phyloP scores from a whole-genome alignment of 768 basidiomycete species.

The Coprinopsis strossmayeri region DNA sequence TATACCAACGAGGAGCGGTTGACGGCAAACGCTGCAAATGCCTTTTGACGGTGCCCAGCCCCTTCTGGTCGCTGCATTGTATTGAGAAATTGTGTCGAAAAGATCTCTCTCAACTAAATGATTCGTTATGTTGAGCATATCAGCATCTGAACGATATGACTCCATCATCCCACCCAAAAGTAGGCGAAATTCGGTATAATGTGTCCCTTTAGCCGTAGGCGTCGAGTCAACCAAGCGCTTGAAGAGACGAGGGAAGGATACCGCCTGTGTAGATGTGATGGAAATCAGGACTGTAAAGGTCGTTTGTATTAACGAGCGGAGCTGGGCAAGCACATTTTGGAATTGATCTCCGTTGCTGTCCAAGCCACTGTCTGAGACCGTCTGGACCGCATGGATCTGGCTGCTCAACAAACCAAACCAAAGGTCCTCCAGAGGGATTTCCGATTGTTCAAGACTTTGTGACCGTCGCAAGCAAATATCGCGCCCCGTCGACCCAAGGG shows the following conservation, averaged over 20 bases:
- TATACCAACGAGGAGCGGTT: conserved; percentile 26
- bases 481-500: conserved; percentile 55
- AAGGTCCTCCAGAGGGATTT: conserved; percentile 65
- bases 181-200: conserved; percentile 86
- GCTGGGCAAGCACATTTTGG: conserved; percentile 34
- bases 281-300: conserved; percentile 83
- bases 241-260: conserved; percentile 92
- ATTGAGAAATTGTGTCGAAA: conserved; percentile 62
- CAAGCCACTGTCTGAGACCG: conserved; percentile 37
- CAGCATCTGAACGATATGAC: conserved; percentile 87
- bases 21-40: conserved; percentile 48
- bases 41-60: conserved; percentile 57
- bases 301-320: conserved; percentile 75
- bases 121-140: conserved; percentile 81
- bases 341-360: conserved; percentile 9
- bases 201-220: conserved; percentile 50
- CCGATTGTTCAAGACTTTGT: conserved; percentile 27
- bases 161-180: conserved; percentile 96
- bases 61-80: conserved; percentile 46
- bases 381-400: conserved; percentile 76
- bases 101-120: conserved; percentile 77
- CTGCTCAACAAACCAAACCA: conserved; percentile 85
- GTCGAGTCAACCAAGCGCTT: conserved; percentile 81
- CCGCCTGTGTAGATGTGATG: conserved; percentile 66
- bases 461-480: conserved; percentile 69